Evolutionary conservation across 1,284 basidiomycete species (phyloP), one percentile per base, ranked within the genome.

Genomic region (Sporisorium graminicola): DNA sequence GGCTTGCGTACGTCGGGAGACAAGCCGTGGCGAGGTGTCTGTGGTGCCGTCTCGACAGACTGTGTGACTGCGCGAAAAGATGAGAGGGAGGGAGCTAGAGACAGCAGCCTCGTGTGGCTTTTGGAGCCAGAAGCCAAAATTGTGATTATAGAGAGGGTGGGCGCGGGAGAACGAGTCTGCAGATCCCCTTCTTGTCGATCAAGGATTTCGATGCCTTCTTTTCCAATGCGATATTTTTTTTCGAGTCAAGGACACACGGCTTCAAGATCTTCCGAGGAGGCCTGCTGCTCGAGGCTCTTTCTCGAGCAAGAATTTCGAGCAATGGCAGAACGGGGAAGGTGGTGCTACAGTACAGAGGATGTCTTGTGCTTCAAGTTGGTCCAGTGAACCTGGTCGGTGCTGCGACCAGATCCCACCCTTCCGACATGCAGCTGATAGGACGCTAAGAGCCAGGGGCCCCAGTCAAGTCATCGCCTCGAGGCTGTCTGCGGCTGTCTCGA

Each of bases 101-200:
- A 29, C 16, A 3, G 26, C 47, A 47, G 37, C 3, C 18, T 40
- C 18, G 37, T 18, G 37, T 35, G 33, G 33, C 33, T 31, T 31
- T 10, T 31, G 35, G 35, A 35, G 35, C 35, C 7, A 35, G 14
- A 2, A 4, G 12, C 37, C 14, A 26, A 18, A 43, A 24, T n/a
- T 54, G 52, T 54, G 52, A 43, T 54, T 54, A 54, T 54, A 54
- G 37, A 54, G 52, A 42, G 51, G 35, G 18, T 26, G 12, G 20
- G 5, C n/a, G n/a, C n/a, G n/a, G n/a, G n/a, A n/a, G 52, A 29
- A 5, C 1, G 27, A 50, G 22, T 12, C 24, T 53, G 35, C 51
- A 54, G 52, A 54, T 54, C 37, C 9, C 9, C n/a, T 14, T 20
- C 31, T 6, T n/a, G 50, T 22, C 29, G 50, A 52, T 52, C 50